phyloP scores from a whole-genome alignment of 345 rosid genomes.

The Moricandia moricandioides region DNA sequence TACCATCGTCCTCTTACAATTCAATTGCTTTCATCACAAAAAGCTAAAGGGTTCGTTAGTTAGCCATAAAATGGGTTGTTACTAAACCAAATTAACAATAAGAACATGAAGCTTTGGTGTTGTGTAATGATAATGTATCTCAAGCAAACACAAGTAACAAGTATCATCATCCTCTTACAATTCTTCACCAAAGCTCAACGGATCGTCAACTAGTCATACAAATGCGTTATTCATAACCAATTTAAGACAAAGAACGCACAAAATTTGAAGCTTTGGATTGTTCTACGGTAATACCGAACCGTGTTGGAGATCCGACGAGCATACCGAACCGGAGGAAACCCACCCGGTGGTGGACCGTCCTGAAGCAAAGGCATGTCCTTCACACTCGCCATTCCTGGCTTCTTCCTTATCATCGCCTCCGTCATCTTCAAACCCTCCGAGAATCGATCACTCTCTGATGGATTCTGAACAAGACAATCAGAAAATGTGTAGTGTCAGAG shows the following conservation, averaged over 20 bases:
- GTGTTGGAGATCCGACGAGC: slow-evolving; percentile 94
- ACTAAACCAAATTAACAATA: neutral
- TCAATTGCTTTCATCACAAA: slow-evolving; percentile 7
- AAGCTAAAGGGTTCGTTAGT: neutral
- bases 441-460: neutral
- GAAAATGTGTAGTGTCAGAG: neutral
- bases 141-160: neutral
- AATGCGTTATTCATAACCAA: neutral
- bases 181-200: slow-evolving; percentile 7
- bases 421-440: slow-evolving; percentile 54
- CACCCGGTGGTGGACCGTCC: slow-evolving; percentile 99
- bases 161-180: neutral
- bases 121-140: neutral
- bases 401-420: slow-evolving; percentile 91
- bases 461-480: slow-evolving; percentile 13
- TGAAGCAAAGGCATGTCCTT: slow-evolving; percentile 96
- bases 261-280: too few species aligned
- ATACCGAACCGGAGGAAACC: slow-evolving; percentile 81
- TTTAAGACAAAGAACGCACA: neutral
- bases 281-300: slow-evolving; percentile 6
- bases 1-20: neutral
- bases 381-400: slow-evolving; percentile 97
- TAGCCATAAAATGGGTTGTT: neutral
- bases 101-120: neutral
- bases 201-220: neutral